Percentiles rank a stretch among this genome's conserved stretches.
Evolutionary conservation across 768 basidiomycete species (phyloP).

Genomic region (Lactarius hatsudake): DNA sequence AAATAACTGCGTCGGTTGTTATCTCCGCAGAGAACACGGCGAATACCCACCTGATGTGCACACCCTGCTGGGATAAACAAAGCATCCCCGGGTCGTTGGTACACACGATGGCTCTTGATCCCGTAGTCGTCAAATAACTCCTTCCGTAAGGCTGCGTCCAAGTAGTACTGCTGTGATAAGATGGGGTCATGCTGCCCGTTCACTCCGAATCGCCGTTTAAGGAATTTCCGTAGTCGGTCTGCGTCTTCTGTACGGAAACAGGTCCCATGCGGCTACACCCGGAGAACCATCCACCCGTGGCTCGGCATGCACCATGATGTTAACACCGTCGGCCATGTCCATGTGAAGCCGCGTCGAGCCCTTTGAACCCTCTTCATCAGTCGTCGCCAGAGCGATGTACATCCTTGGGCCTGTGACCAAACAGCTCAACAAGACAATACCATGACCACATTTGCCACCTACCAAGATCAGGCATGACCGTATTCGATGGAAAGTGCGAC

Average conservation of each 20-base stretch:
- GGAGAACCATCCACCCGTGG: slow-evolving; percentile 52
- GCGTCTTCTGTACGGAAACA: slow-evolving; percentile 83
- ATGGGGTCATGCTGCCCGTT: slow-evolving; percentile 75
- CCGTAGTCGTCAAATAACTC: slow-evolving; percentile 64
- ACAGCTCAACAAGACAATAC: neutral
- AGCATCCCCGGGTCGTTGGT: slow-evolving; percentile 89
- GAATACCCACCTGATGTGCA: slow-evolving; percentile 70
- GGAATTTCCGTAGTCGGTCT: slow-evolving; percentile 69
- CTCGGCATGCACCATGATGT: slow-evolving; percentile 78
- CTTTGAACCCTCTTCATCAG: slow-evolving; percentile 57
- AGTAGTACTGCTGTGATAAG: slow-evolving; percentile 84
- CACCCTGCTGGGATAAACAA: slow-evolving; percentile 95
- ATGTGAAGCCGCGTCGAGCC: slow-evolving; percentile 86
- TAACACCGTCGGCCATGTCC: slow-evolving; percentile 89
- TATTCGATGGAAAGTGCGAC: slow-evolving; percentile 82
- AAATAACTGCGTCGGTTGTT: neutral
- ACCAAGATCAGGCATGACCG: slow-evolving; percentile 79
- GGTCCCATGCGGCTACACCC: slow-evolving; percentile 90
- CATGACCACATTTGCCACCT: slow-evolving; percentile 28
- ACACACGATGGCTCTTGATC: slow-evolving; percentile 78
- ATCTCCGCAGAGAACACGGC: neutral
- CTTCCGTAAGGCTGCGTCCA: slow-evolving; percentile 65
- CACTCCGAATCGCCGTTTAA: slow-evolving; percentile 60
- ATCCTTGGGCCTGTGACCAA: slow-evolving; percentile 36
- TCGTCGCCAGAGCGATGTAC: slow-evolving; percentile 80